phyloP scores from a whole-genome alignment of 2,329 filamentous ascomycete species.

The Phaeophleospora eucalypticola region DNA sequence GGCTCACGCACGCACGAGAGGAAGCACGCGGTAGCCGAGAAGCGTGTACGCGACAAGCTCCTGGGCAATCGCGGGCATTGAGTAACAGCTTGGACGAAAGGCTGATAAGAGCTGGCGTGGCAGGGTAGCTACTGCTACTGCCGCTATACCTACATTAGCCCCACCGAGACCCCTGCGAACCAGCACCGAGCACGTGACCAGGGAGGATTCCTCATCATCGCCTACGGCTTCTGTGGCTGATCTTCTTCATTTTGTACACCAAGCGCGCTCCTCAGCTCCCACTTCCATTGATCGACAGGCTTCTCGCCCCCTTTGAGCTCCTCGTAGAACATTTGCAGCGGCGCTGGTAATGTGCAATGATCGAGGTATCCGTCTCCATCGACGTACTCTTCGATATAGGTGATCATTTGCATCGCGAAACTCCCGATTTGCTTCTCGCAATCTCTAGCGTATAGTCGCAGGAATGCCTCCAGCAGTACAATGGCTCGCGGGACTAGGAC shows the following conservation, averaged over 20 bases:
- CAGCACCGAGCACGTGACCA: too few species aligned
- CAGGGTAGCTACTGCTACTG: too few species aligned
- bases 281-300: background rate
- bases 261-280: background rate
- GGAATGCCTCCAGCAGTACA: slow-evolving; percentile 3
- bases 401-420: slow-evolving; percentile 7
- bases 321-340: background rate
- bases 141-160: too few species aligned
- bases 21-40: background rate
- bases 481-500: slow-evolving; percentile 2
- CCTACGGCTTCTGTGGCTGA: too few species aligned
- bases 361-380: slow-evolving; percentile 2
- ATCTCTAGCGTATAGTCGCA: slow-evolving; percentile 6
- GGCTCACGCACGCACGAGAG: background rate
- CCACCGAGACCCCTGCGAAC: too few species aligned
- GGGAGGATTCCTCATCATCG: too few species aligned
- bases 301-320: slow-evolving; percentile 4
- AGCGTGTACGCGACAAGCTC: slow-evolving; percentile 1
- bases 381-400: slow-evolving; percentile 3
- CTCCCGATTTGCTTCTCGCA: slow-evolving; percentile 1
- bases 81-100: slow-evolving; percentile 12
- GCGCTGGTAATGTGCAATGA: background rate
- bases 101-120: slow-evolving; percentile 15
- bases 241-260: too few species aligned
- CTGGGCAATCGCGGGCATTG: slow-evolving; percentile 3